Conservation (phyloP, 208 protist genomes). For the Leishmania gerbilli region DNA sequence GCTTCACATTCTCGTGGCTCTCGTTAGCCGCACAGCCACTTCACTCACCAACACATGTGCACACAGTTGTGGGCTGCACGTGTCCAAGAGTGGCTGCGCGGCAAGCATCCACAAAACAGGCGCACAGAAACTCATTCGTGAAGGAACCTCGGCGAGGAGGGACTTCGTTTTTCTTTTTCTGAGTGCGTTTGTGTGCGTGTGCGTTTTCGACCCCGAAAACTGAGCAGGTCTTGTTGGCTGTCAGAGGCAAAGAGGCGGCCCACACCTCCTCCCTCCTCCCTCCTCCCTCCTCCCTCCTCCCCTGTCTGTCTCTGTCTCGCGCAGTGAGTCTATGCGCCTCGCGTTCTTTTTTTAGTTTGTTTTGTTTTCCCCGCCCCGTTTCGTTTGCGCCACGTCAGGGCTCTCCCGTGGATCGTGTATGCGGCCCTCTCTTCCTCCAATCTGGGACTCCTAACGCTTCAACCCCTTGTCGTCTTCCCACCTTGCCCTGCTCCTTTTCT, state of each 20-base stretch:
- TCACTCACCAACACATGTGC: background rate
- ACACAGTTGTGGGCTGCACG: background rate
- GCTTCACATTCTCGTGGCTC: background rate
- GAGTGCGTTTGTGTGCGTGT: constrained; percentile 14
- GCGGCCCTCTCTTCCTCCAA: no score
- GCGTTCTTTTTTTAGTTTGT: background rate
- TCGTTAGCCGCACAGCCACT: background rate
- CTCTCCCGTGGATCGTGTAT: no score
- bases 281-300: background rate
- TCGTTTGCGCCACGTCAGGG: no score
- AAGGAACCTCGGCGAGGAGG: background rate
- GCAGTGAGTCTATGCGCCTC: background rate
- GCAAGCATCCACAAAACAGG: background rate
- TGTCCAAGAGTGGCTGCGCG: background rate
- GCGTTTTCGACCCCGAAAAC: background rate
- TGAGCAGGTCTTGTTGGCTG: background rate
- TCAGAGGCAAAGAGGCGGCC: background rate
- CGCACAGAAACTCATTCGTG: background rate
- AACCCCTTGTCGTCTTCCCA: no score
- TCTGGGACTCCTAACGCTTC: no score
- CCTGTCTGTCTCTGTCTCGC: constrained; percentile 34
- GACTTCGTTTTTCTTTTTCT: constrained; percentile 10
- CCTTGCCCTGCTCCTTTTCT: no score
- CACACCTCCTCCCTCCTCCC: background rate
- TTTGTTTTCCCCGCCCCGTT: constrained; percentile 10